Evolutionary conservation across 164 flowering plant species (phyloP).

Genomic region (Umbilicus rupestris): DNA sequence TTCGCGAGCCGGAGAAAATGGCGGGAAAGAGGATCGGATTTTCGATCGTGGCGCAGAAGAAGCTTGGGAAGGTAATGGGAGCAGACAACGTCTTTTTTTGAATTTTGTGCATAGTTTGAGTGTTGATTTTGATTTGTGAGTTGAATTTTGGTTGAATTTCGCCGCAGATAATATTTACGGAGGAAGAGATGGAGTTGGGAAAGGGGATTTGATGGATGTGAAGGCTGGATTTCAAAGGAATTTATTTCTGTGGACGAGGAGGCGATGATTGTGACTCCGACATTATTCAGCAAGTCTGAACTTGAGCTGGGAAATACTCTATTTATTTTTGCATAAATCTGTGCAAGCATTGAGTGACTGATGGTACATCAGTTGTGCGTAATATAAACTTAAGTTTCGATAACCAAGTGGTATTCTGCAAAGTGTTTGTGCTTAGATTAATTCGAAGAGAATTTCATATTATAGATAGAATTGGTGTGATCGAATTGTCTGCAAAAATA

Average conservation of each 20-base stretch:
- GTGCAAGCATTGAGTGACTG: background rate
- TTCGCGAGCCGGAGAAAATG: constrained; percentile 20
- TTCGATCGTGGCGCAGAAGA: constrained; percentile 59
- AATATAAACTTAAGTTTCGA: too few species aligned
- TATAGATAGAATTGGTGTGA: too few species aligned
- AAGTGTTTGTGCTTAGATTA: too few species aligned
- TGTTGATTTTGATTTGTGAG: background rate
- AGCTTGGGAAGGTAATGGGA: constrained; percentile 43
- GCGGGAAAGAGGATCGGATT: constrained; percentile 19
- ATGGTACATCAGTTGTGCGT: background rate
- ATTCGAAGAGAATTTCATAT: too few species aligned
- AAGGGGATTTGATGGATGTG: constrained; percentile 65
- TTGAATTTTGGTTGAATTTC: background rate
- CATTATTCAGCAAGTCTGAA: constrained; percentile 48
- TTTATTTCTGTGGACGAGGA: constrained; percentile 63
- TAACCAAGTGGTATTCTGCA: too few species aligned
- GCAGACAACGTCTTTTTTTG: background rate
- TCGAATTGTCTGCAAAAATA: too few species aligned
- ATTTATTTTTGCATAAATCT: too few species aligned
- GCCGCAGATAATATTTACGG: constrained; percentile 66
- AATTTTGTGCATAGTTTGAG: background rate
- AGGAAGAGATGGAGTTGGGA: constrained; percentile 61
- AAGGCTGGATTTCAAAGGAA: constrained; percentile 81
- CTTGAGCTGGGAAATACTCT: too few species aligned
- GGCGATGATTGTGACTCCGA: constrained; percentile 71